Percentiles rank a stretch among this genome's conserved stretches.
Conservation (phyloP, 768 basidiomycete species). For the Suillus tomentosus region DNA sequence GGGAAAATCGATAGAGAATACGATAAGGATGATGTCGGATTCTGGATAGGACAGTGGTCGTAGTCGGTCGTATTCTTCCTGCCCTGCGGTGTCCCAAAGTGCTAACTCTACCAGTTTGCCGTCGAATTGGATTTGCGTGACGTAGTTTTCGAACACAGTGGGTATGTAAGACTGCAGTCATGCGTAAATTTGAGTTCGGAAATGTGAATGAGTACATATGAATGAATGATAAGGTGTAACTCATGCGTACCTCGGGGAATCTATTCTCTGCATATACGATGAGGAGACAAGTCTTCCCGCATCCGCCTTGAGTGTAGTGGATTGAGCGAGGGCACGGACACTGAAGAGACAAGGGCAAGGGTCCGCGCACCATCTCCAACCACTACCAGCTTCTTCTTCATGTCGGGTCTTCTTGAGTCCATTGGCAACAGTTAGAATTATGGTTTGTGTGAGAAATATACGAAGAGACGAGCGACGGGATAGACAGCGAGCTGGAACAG, state of each 20-base stretch:
- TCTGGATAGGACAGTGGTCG: constrained; percentile 87
- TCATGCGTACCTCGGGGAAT: constrained; percentile 81
- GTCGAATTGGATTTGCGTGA: constrained; percentile 83
- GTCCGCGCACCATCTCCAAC: constrained; percentile 77
- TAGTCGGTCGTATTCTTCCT: constrained; percentile 94
- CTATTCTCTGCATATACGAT: constrained; percentile 97
- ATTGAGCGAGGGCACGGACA: constrained; percentile 27
- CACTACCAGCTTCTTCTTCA: constrained; percentile 87
- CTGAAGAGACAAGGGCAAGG: constrained; percentile 24
- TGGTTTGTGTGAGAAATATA: neutral
- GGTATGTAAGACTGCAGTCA: constrained; percentile 79
- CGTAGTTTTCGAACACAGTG: constrained; percentile 94
- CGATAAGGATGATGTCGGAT: constrained; percentile 89
- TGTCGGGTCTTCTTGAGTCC: constrained; percentile 62
- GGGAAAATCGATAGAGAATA: constrained; percentile 93
- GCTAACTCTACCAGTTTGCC: constrained; percentile 91
- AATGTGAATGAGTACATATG: constrained; percentile 9
- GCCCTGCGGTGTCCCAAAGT: constrained; percentile 98
- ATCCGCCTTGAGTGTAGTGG: constrained; percentile 58
- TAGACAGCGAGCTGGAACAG: neutral
- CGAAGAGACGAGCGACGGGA: neutral
- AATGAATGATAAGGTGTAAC: constrained; percentile 10
- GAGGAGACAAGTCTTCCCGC: constrained; percentile 92
- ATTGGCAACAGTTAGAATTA: constrained; percentile 15
- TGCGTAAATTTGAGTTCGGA: neutral